Evolutionary conservation across 1,284 basidiomycete species (phyloP), one percentile per base, ranked within the genome.

Genomic region (Cryptococcus sp.): DNA sequence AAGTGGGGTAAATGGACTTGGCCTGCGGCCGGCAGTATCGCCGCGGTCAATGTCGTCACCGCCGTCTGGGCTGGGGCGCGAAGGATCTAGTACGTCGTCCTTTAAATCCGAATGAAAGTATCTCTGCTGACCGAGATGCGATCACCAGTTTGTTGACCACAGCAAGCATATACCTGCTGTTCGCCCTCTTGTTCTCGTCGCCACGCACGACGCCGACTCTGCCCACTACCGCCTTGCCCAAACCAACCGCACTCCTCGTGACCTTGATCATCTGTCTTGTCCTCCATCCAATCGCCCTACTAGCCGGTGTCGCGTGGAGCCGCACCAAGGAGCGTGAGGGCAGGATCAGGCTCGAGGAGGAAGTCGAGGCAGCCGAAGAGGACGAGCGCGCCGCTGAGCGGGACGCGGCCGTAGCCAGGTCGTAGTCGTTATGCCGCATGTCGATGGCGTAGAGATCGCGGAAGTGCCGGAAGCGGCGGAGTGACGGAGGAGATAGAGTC

Each of bases 261-360:
- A 72, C 70, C 5, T 52, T 79, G 52, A 73, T 79, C 54, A 62
- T 72, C 50, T 70, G 73, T 46, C 67, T 79, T 13, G 77, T 73
- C 1, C 62, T 78, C 22, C 78, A 80, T 61, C 78, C 78, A 0
- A 55, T 78, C 35, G 71, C 72, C 1, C 55, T 77, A 6, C 50
- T 76, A 1, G 68, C 67, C 1, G 73, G 75, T 16, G 55, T 75
- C 3, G 71, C 73, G 10, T 71, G 71, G 63, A 55, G 68, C 48
- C 60, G 70, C 38, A 73, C 70, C 15, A 63, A 67, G 46, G 70
- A 76, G 43, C 61, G 73, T 42, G 73, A 78, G 57, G 76, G 77
- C 4, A 65, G 79, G 40, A 79, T 80, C 63, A 65, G 72, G 39
- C 65, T 80, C 50, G 75, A 79, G 52, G 77, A 79, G 54, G 79